Evolutionary conservation across 495 filamentous ascomycete genomes (phyloP), one percentile per base, ranked within the genome.

Genomic region (Platismatia glauca): DNA sequence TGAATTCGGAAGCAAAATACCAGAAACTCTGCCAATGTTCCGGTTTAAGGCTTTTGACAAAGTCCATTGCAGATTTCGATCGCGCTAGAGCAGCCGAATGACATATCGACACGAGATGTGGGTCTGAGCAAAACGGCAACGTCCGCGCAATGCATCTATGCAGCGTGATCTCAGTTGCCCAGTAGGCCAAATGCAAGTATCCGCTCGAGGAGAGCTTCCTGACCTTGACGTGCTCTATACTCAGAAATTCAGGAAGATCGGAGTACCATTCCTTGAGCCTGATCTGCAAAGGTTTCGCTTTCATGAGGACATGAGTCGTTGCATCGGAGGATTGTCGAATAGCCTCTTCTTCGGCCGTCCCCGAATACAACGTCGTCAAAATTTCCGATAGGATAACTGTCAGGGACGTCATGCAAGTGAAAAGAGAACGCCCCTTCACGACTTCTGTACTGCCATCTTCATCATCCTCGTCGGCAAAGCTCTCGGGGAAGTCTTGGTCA

Each of bases 261-360:
- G 81, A 74, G 69, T 89, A 89, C 89, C 90, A 93, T 60, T 90
- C 85, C 69, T 89, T 89, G 39, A 95, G 79, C 72, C 88, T 87
- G 44, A 92, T 80, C 72, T 91, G 89, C 31, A 95, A 85, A 5
- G 88, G 87, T 72, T 94, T 94, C 50, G 89, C 90, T 33, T 88
- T 78, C 41, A 81, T 81, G 20, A 93, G 79, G 15, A 90, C 83
- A 38, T 87, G 74, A 52, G 52, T 58, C 7, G 64, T 66, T 27
- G 56, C 64, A 20, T 62, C 58, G n/a, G 34, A 12, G 9, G 83
- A 79, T 24, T 65, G 66, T 27, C 76, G 73, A 12, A 70, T 68
- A 43, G 77, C 77, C 37, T 80, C 74, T 46, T 73, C 69, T 39
- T 71, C 82, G 38, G 86, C 86, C 39, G 83, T 77, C 27, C 87